phyloP scores from a whole-genome alignment of 2,329 filamentous ascomycete species.

The Colletotrichum sp. region DNA sequence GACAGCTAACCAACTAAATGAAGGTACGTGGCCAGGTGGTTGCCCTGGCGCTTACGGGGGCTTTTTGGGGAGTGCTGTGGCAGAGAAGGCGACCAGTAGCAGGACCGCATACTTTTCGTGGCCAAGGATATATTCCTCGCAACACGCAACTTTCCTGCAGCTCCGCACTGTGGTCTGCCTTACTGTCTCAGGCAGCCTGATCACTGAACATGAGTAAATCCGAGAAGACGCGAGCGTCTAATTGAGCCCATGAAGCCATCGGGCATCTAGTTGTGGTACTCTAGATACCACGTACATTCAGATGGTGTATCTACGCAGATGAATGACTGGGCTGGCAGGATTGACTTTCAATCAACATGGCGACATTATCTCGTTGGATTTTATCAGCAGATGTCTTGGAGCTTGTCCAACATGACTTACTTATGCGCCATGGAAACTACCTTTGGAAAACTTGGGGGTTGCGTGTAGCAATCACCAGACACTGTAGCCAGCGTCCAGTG shows the following conservation, averaged over 20 bases:
- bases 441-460: no score
- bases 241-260: background rate
- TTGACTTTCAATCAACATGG: no score
- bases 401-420: no score
- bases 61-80: background rate
- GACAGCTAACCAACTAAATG: background rate
- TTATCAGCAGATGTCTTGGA: no score
- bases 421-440: no score
- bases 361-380: no score
- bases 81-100: background rate
- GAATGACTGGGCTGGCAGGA: background rate
- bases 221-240: background rate
- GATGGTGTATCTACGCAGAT: background rate
- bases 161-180: background rate
- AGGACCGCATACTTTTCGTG: background rate
- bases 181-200: background rate
- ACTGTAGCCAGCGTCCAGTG: no score
- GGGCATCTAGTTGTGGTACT: background rate
- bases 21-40: background rate
- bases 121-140: background rate
- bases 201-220: background rate
- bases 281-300: background rate
- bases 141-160: background rate
- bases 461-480: no score
- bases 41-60: background rate